Evolutionary conservation across 106 monocot species (phyloP).

Genomic region (Acanthochlamys bracteata): DNA sequence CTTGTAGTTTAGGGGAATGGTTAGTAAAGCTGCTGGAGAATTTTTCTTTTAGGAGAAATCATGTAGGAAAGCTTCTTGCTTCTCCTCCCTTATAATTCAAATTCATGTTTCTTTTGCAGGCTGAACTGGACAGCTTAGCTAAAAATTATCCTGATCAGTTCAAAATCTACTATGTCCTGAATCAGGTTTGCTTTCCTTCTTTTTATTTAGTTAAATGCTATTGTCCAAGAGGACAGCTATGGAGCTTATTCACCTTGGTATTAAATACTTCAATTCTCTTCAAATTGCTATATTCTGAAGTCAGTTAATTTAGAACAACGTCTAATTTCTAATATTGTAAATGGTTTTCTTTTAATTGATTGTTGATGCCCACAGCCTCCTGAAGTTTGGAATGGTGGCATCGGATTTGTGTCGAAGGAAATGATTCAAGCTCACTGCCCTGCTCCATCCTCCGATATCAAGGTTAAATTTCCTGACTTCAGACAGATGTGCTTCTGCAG

Average conservation of each 20-base stretch:
- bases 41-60: too few species aligned
- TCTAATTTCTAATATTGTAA: neutral
- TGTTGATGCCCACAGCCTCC: constrained; percentile 49
- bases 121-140: constrained; percentile 67
- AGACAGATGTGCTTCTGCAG: neutral
- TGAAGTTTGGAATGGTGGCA: constrained; percentile 77
- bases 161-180: constrained; percentile 82
- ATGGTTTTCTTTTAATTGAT: neutral
- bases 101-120: constrained; percentile 26
- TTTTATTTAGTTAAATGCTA: neutral
- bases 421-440: constrained; percentile 86
- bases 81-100: neutral
- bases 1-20: too few species aligned
- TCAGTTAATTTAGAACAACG: neutral
- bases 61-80: neutral
- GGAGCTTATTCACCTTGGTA: too few species aligned
- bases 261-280: too few species aligned
- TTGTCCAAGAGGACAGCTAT: too few species aligned
- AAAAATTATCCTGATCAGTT: constrained; percentile 62
- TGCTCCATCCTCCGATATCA: constrained; percentile 61
- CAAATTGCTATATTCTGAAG: too few species aligned
- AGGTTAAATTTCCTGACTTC: constrained; percentile 27
- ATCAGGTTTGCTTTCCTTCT: constrained; percentile 46
- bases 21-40: too few species aligned
- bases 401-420: constrained; percentile 92